Evolutionary conservation across 768 basidiomycete species (phyloP).

Genomic region (Tylopilus intermedius): DNA sequence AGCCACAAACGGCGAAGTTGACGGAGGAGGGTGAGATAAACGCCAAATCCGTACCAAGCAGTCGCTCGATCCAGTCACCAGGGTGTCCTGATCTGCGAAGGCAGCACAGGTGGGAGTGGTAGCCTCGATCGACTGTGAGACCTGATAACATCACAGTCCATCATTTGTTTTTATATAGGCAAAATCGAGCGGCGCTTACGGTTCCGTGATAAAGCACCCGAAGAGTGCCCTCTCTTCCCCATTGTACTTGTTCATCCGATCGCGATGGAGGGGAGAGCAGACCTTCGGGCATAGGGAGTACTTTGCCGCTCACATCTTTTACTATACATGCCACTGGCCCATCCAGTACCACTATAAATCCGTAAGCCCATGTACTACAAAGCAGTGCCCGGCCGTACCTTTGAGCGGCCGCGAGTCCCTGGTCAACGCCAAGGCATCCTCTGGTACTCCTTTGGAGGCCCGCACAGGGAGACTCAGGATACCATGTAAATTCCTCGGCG

Average conservation of each 20-base stretch:
- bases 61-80: constrained; percentile 79
- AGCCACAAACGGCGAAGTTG: constrained; percentile 19
- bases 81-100: constrained; percentile 67
- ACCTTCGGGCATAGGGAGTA: constrained; percentile 60
- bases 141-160: constrained; percentile 33
- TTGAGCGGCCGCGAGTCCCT: constrained; percentile 54
- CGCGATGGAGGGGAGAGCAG: constrained; percentile 52
- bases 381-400: constrained; percentile 35
- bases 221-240: constrained; percentile 56
- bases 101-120: constrained; percentile 67
- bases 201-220: constrained; percentile 59
- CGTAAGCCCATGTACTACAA: constrained; percentile 2
- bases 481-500: constrained; percentile 67
- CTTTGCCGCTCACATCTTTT: constrained; percentile 41
- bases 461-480: constrained; percentile 68
- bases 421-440: constrained; percentile 68
- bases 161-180: background rate
- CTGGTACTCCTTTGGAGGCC: constrained; percentile 70
- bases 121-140: constrained; percentile 74
- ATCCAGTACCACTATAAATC: constrained; percentile 38
- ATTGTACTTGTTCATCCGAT: constrained; percentile 67
- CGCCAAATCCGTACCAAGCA: constrained; percentile 84
- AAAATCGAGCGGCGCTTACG: constrained; percentile 31
- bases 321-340: constrained; percentile 39
- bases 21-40: constrained; percentile 34